phyloP scores from a whole-genome alignment of 805 yeast genomes.

The Naumovozyma baii region DNA sequence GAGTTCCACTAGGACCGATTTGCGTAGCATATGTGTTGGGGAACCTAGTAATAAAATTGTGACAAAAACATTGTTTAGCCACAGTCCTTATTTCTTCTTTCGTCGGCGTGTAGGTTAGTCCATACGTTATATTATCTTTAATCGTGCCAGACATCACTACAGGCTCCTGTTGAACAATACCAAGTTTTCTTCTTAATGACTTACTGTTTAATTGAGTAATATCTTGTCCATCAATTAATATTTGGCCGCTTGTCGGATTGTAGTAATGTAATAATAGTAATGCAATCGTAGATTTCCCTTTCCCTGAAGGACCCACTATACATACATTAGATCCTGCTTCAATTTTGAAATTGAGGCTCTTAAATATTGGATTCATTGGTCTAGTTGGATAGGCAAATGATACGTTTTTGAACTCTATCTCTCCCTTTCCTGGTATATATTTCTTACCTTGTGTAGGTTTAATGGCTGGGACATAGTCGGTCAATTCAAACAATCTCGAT shows the following conservation, averaged over 20 bases:
- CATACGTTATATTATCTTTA: slow-evolving; percentile 67
- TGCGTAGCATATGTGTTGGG: slow-evolving; percentile 58
- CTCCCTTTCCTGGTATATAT: slow-evolving; percentile 31
- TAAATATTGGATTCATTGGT: slow-evolving; percentile 50
- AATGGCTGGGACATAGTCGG: slow-evolving; percentile 66
- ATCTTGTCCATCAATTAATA: slow-evolving; percentile 44
- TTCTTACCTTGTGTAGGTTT: slow-evolving; percentile 52
- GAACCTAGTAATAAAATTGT: slow-evolving; percentile 47
- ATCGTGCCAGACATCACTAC: slow-evolving; percentile 72
- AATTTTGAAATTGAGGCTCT: slow-evolving; percentile 40
- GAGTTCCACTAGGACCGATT: slow-evolving; percentile 56
- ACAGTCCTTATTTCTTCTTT: slow-evolving; percentile 38
- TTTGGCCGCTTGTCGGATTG: slow-evolving; percentile 36
- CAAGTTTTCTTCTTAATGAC: slow-evolving; percentile 47
- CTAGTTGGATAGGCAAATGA: slow-evolving; percentile 83
- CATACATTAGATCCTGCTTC: slow-evolving; percentile 54
- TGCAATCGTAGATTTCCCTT: slow-evolving; percentile 80
- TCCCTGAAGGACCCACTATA: slow-evolving; percentile 79
- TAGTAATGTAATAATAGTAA: slow-evolving; percentile 51
- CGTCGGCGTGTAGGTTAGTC: slow-evolving; percentile 55
- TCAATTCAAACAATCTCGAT: slow-evolving; percentile 77
- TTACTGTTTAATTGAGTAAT: slow-evolving; percentile 40
- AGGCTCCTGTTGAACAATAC: slow-evolving; percentile 74
- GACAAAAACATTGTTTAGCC: slow-evolving; percentile 46
- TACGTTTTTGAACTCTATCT: slow-evolving; percentile 57